Percentiles rank a stretch among this genome's conserved stretches.
Evolutionary conservation across 1,139 yeast species (phyloP).

Genomic region (Nakaseomyces sp.): DNA sequence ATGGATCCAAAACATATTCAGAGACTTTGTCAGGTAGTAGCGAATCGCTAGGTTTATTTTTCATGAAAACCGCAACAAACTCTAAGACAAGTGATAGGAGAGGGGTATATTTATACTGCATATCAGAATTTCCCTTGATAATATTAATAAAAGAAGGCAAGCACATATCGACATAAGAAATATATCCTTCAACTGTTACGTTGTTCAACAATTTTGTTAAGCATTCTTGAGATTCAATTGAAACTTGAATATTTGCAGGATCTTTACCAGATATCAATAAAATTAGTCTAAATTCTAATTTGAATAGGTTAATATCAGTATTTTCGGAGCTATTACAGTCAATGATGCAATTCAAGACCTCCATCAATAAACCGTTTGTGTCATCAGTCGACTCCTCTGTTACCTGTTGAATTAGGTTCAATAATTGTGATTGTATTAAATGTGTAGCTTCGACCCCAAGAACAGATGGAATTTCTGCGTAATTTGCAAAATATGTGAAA

Average conservation of each 20-base stretch:
- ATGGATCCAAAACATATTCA: slow-evolving; percentile 37
- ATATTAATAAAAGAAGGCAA: slow-evolving; percentile 27
- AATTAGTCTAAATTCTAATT: slow-evolving; percentile 45
- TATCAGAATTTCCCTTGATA: slow-evolving; percentile 19
- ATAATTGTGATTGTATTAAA: slow-evolving; percentile 33
- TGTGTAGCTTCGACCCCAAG: slow-evolving; percentile 17
- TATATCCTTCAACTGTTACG: slow-evolving; percentile 40
- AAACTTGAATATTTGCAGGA: slow-evolving; percentile 62
- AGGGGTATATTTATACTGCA: slow-evolving; percentile 38
- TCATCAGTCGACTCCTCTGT: slow-evolving; percentile 69
- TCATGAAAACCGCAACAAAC: slow-evolving; percentile 39
- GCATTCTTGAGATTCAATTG: slow-evolving; percentile 52
- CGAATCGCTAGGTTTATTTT: slow-evolving; percentile 25
- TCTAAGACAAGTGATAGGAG: slow-evolving; percentile 61
- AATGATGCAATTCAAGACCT: slow-evolving; percentile 46
- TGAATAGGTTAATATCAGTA: slow-evolving; percentile 30
- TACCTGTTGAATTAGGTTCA: slow-evolving; percentile 38
- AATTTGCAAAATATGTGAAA: slow-evolving; percentile 44
- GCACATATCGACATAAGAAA: slow-evolving; percentile 30
- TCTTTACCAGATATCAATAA: slow-evolving; percentile 62
- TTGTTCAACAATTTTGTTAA: slow-evolving; percentile 48
- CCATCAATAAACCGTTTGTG: slow-evolving; percentile 67
- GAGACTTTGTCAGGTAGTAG: slow-evolving; percentile 37
- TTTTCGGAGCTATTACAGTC: slow-evolving; percentile 34
- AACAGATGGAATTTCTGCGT: slow-evolving; percentile 35